Evolutionary conservation across 2,329 filamentous ascomycete species (phyloP).

Genomic region (Paecilomyces sp.): DNA sequence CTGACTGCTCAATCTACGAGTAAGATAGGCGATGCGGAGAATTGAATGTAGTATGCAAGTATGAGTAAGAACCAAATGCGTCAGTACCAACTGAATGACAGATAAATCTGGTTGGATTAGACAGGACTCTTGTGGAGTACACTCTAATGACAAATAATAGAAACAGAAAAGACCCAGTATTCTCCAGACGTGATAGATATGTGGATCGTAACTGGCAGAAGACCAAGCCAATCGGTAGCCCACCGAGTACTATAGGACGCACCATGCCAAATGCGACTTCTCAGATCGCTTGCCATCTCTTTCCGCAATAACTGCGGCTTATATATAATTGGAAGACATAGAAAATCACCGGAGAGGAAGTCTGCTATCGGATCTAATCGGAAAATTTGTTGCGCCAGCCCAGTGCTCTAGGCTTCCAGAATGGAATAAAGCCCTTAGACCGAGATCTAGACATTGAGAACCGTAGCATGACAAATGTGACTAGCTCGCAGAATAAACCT

Average conservation of each 20-base stretch:
- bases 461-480: not conserved
- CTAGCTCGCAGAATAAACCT: not conserved
- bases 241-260: not conserved
- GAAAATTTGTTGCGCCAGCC: not conserved
- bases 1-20: not conserved
- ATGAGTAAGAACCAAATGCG: not conserved
- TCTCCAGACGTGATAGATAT: too few relatives aligned
- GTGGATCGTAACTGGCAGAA: too few relatives aligned
- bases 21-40: too few relatives aligned
- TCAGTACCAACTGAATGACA: not conserved
- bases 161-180: not conserved
- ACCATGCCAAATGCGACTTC: not conserved
- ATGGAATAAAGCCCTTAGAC: not conserved
- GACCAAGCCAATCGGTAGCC: not conserved
- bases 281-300: not conserved
- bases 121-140: not conserved
- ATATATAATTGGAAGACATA: not conserved
- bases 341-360: not conserved
- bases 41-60: not conserved
- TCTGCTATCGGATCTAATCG: not conserved
- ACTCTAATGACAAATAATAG: not conserved
- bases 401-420: not conserved
- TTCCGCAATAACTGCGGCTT: not conserved
- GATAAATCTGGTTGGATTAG: not conserved
- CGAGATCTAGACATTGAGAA: not conserved